These are phyloP conservation scores for Jaenimonas drosophilae DNA, from an alignment of 208 protist genomes.

Conservation along the genomic window DNA sequence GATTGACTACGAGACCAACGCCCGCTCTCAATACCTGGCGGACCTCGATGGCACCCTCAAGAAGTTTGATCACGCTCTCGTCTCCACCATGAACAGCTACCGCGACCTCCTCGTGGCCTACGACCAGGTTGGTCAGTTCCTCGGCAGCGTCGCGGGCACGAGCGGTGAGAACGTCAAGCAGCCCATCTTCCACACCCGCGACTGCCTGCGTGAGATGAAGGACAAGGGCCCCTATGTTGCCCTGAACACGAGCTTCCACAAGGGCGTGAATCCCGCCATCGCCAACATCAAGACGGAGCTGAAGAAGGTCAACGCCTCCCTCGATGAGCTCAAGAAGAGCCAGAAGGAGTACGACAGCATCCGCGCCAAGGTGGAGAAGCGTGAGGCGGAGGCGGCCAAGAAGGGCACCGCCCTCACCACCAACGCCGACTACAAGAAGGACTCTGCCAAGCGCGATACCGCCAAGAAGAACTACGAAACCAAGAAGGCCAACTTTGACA, in stretches of 20 bases:
- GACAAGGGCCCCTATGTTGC: slow-evolving; percentile 35
- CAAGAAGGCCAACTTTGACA: no score
- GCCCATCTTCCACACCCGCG: slow-evolving; percentile 21
- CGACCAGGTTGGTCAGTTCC: slow-evolving; percentile 32
- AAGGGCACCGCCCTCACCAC: slow-evolving; percentile 47
- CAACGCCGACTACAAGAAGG: slow-evolving; percentile 39
- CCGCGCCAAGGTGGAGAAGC: slow-evolving; percentile 34
- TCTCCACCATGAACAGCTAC: slow-evolving; percentile 45
- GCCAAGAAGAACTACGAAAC: no score
- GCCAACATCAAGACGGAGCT: slow-evolving; percentile 18
- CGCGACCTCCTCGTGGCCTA: slow-evolving; percentile 34
- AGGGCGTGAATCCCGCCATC: slow-evolving; percentile 14
- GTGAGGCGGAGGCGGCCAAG: slow-evolving; percentile 57
- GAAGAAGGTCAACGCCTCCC: slow-evolving; percentile 26
- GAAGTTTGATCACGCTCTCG: slow-evolving; percentile 27
- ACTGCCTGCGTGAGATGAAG: slow-evolving; percentile 48
- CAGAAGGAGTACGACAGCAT: slow-evolving; percentile 45
- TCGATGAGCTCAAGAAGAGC: slow-evolving; percentile 14
- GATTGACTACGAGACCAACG: no score
- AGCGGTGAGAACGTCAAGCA: slow-evolving; percentile 11
- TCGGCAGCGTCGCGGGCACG: slow-evolving; percentile 31
- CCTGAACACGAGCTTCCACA: slow-evolving; percentile 46
- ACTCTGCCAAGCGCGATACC: slow-evolving; percentile 26
- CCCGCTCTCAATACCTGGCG: no score
- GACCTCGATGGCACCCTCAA: slow-evolving; percentile 36